phyloP scores from a whole-genome alignment of 352 stramenopile species.

The Phytophthora cactorum region DNA sequence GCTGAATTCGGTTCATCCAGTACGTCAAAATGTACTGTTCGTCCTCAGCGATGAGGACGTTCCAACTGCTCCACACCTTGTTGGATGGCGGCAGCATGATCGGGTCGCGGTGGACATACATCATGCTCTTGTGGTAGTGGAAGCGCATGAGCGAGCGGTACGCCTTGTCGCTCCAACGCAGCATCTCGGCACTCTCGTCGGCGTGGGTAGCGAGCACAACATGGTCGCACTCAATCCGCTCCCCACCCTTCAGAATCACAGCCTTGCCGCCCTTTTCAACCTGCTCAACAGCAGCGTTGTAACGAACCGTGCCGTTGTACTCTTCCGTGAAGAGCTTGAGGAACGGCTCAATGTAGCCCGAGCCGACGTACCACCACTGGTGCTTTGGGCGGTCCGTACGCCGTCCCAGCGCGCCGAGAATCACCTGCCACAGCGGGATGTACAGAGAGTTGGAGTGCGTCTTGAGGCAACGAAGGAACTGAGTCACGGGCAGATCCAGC shows the following conservation, averaged over 20 bases:
- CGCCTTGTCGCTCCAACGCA: conserved; percentile 71
- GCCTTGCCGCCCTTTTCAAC: conserved; percentile 85
- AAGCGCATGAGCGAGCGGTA: conserved; percentile 80
- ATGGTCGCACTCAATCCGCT: conserved; percentile 86
- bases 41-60: conserved; percentile 85
- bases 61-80: conserved; percentile 87
- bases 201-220: conserved; percentile 86
- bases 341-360: conserved; percentile 84
- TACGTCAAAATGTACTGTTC: conserved; percentile 90
- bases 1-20: conserved; percentile 92
- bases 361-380: conserved; percentile 88
- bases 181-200: conserved; percentile 77
- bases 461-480: conserved; percentile 90
- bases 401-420: conserved; percentile 73
- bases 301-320: conserved; percentile 80
- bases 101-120: conserved; percentile 86
- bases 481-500: conserved; percentile 78
- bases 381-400: conserved; percentile 84
- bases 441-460: conserved; percentile 89
- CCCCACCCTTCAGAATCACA: conserved; percentile 70
- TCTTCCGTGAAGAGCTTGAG: conserved; percentile 87
- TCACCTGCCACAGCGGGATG: conserved; percentile 87
- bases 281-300: conserved; percentile 66
- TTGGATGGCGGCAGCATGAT: conserved; percentile 75
- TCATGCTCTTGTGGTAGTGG: conserved; percentile 89